These are phyloP conservation scores for Cladorrhinum samala DNA, from an alignment of 495 filamentous ascomycete genomes.

Conservation along the genomic window DNA sequence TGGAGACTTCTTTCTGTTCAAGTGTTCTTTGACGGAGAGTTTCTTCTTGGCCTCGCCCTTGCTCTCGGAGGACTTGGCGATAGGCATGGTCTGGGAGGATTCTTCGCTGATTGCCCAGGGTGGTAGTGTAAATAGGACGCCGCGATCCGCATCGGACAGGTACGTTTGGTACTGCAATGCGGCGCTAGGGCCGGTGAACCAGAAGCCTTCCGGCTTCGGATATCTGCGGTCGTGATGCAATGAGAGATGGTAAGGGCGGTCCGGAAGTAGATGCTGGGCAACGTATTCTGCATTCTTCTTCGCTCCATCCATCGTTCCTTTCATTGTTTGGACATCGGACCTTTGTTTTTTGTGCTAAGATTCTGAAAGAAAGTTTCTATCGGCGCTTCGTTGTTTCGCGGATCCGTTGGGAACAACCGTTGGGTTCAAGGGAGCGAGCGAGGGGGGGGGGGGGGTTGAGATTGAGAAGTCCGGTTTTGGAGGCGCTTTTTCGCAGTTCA, in stretches of 20 bases:
- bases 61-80: conserved; percentile 19
- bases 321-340: conserved; percentile 29
- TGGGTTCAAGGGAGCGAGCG: too few relatives aligned
- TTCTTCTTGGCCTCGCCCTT: conserved; percentile 41
- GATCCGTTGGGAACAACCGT: too few relatives aligned
- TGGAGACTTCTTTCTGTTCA: conserved; percentile 37
- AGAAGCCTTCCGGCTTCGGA: conserved; percentile 31
- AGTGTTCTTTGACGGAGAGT: conserved; percentile 42
- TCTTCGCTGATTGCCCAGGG: conserved; percentile 40
- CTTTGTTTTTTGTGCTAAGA: not conserved
- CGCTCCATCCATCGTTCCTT: conserved; percentile 46
- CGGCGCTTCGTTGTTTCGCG: not conserved
- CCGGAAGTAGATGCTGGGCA: conserved; percentile 38
- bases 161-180: conserved; percentile 41
- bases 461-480: not conserved
- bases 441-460: too few relatives aligned
- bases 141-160: conserved; percentile 40
- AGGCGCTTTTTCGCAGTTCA: not conserved
- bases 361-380: conserved; percentile 6
- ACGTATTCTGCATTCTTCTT: conserved; percentile 38
- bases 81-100: conserved; percentile 19
- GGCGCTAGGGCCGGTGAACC: conserved; percentile 31
- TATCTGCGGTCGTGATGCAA: conserved; percentile 32
- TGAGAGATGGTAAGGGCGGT: conserved; percentile 38
- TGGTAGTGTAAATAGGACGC: conserved; percentile 39